Conservation (phyloP, 108 stramenopile species). For the Nitzschia sp. region DNA sequence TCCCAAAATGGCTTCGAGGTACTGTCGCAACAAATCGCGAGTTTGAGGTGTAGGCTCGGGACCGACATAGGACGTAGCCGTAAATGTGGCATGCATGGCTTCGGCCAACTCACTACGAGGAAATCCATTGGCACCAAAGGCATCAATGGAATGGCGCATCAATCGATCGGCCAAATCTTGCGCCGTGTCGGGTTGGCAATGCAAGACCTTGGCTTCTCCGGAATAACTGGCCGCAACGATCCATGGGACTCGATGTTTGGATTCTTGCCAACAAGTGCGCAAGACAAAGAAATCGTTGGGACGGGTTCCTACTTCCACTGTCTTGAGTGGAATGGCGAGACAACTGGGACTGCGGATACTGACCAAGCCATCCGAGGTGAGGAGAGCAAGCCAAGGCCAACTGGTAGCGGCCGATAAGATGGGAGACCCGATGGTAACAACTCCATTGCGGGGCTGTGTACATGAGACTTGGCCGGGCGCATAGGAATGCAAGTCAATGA, state of each 20-base stretch:
- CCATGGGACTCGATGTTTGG: constrained; percentile 29
- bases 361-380: constrained; percentile 80
- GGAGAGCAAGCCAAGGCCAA: constrained; percentile 56
- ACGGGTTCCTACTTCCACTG: constrained; percentile 85
- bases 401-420: constrained; percentile 69
- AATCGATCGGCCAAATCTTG: constrained; percentile 86
- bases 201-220: constrained; percentile 63
- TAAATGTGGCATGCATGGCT: constrained; percentile 73
- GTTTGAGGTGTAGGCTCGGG: constrained; percentile 63
- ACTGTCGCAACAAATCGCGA: constrained; percentile 64
- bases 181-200: constrained; percentile 57
- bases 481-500: constrained; percentile 54
- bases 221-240: constrained; percentile 61
- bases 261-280: constrained; percentile 34
- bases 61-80: constrained; percentile 81
- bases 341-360: constrained; percentile 76
- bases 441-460: constrained; percentile 53
- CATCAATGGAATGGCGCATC: constrained; percentile 82
- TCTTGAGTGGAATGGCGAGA: constrained; percentile 67
- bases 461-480: constrained; percentile 22
- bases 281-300: constrained; percentile 84
- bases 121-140: constrained; percentile 84
- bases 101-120: constrained; percentile 82
- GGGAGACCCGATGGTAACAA: constrained; percentile 60
- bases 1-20: constrained; percentile 75